These are phyloP conservation scores for Globisporangium nunn DNA, from an alignment of 352 stramenopile species.

Conservation along the genomic window DNA sequence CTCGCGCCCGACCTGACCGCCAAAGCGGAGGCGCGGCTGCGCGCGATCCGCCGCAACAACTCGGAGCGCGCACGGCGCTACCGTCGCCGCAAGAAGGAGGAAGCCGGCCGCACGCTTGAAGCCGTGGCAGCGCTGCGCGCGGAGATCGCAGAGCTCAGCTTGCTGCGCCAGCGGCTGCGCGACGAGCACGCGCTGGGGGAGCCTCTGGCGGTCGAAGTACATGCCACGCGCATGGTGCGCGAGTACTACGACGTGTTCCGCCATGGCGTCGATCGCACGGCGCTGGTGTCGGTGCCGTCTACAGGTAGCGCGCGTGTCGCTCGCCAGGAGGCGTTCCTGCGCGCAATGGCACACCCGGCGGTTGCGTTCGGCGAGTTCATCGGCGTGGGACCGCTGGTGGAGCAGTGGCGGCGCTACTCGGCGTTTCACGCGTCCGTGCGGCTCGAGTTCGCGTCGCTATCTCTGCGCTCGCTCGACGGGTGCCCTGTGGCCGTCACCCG, in stretches of 20 bases:
- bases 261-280: conserved; percentile 10
- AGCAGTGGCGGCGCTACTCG: conserved; percentile 24
- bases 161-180: conserved; percentile 14
- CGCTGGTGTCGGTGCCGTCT: conserved; percentile 1
- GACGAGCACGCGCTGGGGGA: conserved; percentile 10
- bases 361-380: conserved; percentile 16
- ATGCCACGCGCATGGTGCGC: conserved; percentile 22
- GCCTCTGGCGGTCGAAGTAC: conserved; percentile 8
- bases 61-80: conserved; percentile 13
- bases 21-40: conserved; percentile 8
- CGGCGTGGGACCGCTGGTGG: conserved; percentile 15
- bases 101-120: background rate
- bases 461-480: conserved; percentile 16
- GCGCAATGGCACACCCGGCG: conserved; percentile 17
- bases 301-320: conserved; percentile 1
- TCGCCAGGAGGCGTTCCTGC: conserved; percentile 22
- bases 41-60: conserved; percentile 13
- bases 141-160: conserved; percentile 17
- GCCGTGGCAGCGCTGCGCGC: conserved; percentile 13
- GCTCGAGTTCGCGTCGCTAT: conserved; percentile 17
- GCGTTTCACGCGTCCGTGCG: conserved; percentile 24
- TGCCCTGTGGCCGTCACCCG: conserved; percentile 18
- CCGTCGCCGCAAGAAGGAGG: conserved; percentile 13
- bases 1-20: background rate
- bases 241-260: conserved; percentile 39